These are phyloP conservation scores for Lentinus brumalis DNA, from an alignment of 768 basidiomycete genomes.

Conservation along the genomic window DNA sequence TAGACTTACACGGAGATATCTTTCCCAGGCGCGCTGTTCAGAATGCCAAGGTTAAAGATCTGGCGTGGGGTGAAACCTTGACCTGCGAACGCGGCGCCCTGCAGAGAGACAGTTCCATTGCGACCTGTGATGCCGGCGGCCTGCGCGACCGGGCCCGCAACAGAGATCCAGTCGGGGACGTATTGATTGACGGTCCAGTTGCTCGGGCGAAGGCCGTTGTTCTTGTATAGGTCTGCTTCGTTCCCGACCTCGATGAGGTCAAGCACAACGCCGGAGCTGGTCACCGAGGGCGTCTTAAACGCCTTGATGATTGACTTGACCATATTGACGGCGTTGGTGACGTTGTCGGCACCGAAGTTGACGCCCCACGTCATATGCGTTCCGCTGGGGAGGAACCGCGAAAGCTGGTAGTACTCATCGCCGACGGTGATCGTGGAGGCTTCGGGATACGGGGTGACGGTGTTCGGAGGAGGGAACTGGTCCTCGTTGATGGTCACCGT, in stretches of 20 bases:
- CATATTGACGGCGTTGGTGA: slow-evolving; percentile 35
- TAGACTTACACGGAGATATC: slow-evolving; percentile 57
- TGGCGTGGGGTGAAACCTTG: slow-evolving; percentile 61
- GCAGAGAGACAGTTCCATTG: slow-evolving; percentile 23
- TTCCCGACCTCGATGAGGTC: slow-evolving; percentile 38
- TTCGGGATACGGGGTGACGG: slow-evolving; percentile 66
- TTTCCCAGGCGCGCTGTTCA: slow-evolving; percentile 48
- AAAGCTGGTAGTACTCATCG: slow-evolving; percentile 53
- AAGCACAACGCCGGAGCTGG: slow-evolving; percentile 29
- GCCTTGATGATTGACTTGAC: slow-evolving; percentile 32
- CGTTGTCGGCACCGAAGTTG: slow-evolving; percentile 50
- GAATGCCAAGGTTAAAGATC: slow-evolving; percentile 53
- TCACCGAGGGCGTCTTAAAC: slow-evolving; percentile 27
- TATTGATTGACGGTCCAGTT: slow-evolving; percentile 33
- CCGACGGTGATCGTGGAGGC: slow-evolving; percentile 63
- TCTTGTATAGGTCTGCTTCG: slow-evolving; percentile 36
- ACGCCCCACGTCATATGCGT: slow-evolving; percentile 69
- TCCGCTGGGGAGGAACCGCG: slow-evolving; percentile 53
- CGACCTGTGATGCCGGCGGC: slow-evolving; percentile 23
- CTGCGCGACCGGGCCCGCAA: slow-evolving; percentile 27
- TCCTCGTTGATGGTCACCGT: slow-evolving; percentile 46
- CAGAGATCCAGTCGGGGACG: slow-evolving; percentile 32
- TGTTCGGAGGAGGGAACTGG: slow-evolving; percentile 50
- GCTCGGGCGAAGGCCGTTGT: slow-evolving; percentile 31
- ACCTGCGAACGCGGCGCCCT: slow-evolving; percentile 30